phyloP scores from a whole-genome alignment of 2,329 filamentous ascomycete genomes.

The Hymenoscyphus fructigenus region DNA sequence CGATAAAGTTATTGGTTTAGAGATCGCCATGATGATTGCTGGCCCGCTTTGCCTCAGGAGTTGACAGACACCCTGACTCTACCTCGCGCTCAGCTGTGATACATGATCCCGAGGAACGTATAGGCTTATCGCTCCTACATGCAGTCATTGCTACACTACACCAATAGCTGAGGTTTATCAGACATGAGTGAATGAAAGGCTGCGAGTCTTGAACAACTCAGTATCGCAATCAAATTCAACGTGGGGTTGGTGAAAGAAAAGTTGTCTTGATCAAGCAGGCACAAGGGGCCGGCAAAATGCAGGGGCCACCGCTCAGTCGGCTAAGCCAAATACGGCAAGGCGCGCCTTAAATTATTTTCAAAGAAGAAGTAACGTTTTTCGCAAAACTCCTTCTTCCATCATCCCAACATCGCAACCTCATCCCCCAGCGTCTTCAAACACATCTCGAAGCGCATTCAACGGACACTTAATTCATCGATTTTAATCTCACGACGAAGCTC shows the following conservation, averaged over 20 bases:
- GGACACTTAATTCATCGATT: constrained; percentile 5
- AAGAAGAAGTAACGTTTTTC: constrained; percentile 16
- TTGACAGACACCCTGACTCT: not conserved
- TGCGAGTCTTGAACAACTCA: too few species aligned
- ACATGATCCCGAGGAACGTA: not conserved
- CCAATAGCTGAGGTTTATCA: not conserved
- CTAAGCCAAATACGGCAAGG: constrained; percentile 10
- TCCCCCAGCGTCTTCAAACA: constrained; percentile 25
- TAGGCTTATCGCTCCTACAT: not conserved
- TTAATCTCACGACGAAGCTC: constrained; percentile 14
- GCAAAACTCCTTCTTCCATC: constrained; percentile 22
- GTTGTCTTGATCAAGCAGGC: not conserved
- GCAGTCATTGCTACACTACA: not conserved
- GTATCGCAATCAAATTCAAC: too few species aligned
- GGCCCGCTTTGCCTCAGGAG: not conserved
- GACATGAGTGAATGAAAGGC: not conserved
- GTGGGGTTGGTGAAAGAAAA: not conserved
- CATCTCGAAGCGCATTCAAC: constrained; percentile 15
- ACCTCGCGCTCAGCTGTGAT: not conserved
- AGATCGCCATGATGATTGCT: not conserved
- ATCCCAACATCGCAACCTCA: constrained; percentile 22
- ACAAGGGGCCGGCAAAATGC: not conserved
- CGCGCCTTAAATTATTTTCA: constrained; percentile 11
- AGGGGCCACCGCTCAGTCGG: not conserved
- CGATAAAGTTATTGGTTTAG: not conserved